Evolutionary conservation across 306 rosid species (phyloP).

Genomic region (Adenanthera pavonina): DNA sequence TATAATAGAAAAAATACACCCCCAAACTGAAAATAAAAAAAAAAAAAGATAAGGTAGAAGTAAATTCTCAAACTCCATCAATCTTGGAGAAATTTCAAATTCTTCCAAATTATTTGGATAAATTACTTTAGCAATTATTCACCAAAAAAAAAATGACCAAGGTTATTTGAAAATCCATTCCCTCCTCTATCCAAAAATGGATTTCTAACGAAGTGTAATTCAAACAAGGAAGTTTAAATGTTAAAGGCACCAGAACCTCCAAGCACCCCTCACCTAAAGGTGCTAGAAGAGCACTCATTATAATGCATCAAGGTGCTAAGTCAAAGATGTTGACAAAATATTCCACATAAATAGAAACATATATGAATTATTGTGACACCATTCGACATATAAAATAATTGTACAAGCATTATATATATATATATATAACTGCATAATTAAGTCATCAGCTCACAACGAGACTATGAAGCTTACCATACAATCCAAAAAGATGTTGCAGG

Average conservation of each 20-base stretch:
- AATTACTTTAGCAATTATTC: neutral
- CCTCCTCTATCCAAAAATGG: neutral
- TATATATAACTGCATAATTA: neutral
- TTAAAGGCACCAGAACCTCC: neutral
- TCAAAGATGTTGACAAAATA: neutral
- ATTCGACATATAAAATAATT: neutral
- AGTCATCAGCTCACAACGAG: neutral
- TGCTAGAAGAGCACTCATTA: neutral
- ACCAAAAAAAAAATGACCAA: neutral
- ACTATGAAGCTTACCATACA: neutral
- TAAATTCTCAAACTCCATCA: neutral
- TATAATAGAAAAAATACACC: neutral
- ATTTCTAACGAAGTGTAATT: neutral
- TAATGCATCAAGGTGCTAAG: neutral
- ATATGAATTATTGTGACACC: neutral
- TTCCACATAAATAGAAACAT: neutral
- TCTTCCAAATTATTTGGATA: neutral
- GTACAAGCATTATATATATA: no score
- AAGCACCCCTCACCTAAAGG: neutral
- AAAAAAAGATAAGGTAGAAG: neutral
- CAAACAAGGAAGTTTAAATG: neutral
- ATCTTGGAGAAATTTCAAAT: neutral
- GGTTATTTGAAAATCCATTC: neutral
- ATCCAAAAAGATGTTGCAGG: neutral
- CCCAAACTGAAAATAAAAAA: neutral